Conservation (phyloP, 1,139 yeast species). For the Yamadazyma dushanensis region DNA sequence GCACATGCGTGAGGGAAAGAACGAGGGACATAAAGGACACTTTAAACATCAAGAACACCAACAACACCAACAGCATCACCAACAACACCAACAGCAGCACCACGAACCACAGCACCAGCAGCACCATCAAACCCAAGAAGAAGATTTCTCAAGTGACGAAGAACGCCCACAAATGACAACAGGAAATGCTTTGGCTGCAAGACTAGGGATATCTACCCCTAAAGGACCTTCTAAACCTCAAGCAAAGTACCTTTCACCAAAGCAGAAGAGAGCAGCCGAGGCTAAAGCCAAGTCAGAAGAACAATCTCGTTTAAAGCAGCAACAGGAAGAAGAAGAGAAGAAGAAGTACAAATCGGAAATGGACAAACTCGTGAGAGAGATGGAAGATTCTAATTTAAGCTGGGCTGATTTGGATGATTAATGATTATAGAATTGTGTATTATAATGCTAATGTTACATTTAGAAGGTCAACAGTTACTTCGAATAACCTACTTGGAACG, state of each 20-base stretch:
- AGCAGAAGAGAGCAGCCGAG: constrained; percentile 10
- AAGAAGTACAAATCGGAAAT: constrained; percentile 23
- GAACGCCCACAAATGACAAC: constrained; percentile 6
- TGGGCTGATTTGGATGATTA: constrained; percentile 31
- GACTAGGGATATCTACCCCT: constrained; percentile 3
- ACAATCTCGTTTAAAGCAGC: constrained; percentile 10
- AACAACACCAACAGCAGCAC: too few species aligned
- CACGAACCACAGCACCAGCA: too few species aligned
- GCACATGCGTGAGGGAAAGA: not conserved
- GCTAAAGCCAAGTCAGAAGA: constrained; percentile 8
- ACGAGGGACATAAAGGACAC: constrained; percentile 1
- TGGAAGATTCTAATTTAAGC: constrained; percentile 28
- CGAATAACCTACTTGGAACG: too few species aligned
- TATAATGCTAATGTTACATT: too few species aligned
- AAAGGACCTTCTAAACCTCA: constrained; percentile 2
- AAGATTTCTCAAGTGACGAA: not conserved
- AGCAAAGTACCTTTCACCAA: constrained; percentile 11
- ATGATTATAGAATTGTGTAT: not conserved
- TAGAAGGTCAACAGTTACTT: too few species aligned
- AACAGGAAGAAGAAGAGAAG: constrained; percentile 14
- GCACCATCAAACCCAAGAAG: too few species aligned
- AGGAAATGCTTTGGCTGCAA: constrained; percentile 6
- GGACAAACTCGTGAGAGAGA: constrained; percentile 29
- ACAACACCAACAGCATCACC: too few species aligned
- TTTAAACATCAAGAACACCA: too few species aligned